These are phyloP conservation scores for Holtermanniella nyarrowii DNA, from an alignment of 768 basidiomycete species.

Conservation along the genomic window DNA sequence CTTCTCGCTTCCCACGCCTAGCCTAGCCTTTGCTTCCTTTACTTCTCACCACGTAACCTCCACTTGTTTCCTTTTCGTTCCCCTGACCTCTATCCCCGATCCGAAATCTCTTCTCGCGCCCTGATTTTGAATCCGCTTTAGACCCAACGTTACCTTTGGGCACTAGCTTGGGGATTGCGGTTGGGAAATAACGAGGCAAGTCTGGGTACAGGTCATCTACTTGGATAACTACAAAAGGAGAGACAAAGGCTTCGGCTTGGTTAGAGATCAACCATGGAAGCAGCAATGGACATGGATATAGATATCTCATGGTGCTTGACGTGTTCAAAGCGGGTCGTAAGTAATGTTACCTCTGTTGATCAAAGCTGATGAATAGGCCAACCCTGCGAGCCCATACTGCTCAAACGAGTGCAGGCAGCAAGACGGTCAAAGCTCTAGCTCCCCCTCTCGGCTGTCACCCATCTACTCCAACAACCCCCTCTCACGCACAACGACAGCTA, in stretches of 20 bases:
- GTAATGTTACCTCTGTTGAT: slow-evolving; percentile 10
- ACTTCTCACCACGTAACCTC: no score
- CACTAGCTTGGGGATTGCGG: no score
- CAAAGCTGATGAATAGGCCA: slow-evolving; percentile 1
- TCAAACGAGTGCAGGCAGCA: slow-evolving; percentile 22
- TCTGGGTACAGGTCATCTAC: no score
- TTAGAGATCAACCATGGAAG: no score
- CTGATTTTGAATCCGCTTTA: no score
- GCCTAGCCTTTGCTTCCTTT: not conserved
- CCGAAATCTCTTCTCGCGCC: no score
- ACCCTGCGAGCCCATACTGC: slow-evolving; percentile 25
- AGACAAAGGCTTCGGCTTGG: no score
- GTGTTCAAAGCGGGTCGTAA: slow-evolving; percentile 29
- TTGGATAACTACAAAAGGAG: no score
- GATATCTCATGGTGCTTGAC: slow-evolving; percentile 33
- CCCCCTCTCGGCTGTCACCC: slow-evolving; percentile 1
- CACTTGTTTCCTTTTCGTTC: no score
- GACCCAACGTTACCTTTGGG: no score
- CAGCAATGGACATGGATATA: slow-evolving; percentile 25
- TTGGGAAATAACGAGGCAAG: no score
- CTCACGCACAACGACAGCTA: slow-evolving; percentile 3
- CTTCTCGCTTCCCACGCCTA: not conserved
- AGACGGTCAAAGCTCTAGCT: slow-evolving; percentile 7
- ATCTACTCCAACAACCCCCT: slow-evolving; percentile 5
- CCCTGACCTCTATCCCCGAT: no score